Evolutionary conservation across 169 alveolate genomes (phyloP).

Genomic region (Fabrea salina): DNA sequence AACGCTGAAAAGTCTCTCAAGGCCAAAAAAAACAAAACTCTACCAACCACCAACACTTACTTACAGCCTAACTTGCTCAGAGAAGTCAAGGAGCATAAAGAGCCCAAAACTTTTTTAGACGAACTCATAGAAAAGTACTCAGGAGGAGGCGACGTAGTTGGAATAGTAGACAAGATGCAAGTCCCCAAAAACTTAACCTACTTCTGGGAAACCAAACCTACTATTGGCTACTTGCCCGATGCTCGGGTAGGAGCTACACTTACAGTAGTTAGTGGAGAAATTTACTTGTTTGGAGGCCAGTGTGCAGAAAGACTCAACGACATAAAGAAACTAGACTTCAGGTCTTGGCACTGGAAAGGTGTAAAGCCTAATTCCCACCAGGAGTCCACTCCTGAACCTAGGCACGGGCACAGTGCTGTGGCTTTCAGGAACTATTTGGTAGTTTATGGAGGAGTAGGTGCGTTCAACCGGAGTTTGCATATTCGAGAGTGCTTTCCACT

Average conservation of each 20-base stretch:
- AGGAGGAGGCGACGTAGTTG: no score
- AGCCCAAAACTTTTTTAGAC: no score
- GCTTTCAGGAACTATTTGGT: not conserved
- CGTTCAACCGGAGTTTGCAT: not conserved
- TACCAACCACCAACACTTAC: no score
- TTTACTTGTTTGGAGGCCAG: conserved; percentile 33
- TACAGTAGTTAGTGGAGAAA: not conserved
- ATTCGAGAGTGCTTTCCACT: not conserved
- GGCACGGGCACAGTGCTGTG: conserved; percentile 5
- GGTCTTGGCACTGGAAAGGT: not conserved
- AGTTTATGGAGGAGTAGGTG: conserved; percentile 30
- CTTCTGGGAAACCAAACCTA: not conserved
- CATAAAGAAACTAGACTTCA: not conserved
- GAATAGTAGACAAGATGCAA: no score
- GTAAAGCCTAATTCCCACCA: not conserved
- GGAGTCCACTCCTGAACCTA: conserved; percentile 9
- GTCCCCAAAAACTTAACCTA: no score
- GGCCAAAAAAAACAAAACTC: no score
- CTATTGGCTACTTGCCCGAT: conserved; percentile 1
- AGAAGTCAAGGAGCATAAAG: no score
- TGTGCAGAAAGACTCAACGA: conserved; percentile 23
- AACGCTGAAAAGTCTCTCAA: no score
- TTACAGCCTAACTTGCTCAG: no score
- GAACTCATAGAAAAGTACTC: no score
- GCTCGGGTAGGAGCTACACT: conserved; percentile 14